Base-by-base conservation (phyloP, 1,284 basidiomycete species). In the Clitocybe nebularis region DNA sequence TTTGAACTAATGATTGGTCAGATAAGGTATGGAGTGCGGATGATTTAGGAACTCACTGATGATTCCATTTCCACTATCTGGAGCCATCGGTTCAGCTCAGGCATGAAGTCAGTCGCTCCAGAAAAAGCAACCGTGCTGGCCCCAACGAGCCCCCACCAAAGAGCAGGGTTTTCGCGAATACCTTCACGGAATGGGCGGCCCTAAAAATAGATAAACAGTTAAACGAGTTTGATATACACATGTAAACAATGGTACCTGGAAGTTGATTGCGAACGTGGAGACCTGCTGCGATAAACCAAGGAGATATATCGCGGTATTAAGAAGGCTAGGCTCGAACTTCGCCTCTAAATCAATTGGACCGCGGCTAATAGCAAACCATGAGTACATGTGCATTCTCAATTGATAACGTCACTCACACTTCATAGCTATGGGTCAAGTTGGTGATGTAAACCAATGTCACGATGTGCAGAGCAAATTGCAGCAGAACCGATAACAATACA, bases 141-240 rank as follows among this genome's bases (percentile, higher is more conserved):
- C 14, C 86, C 89, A 32, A 95, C 70, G 8, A 97, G 79, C 29
- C 93, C 93, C 69, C 84, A 96, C 64, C 81, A 95, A n/a, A 97
- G 64, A 3, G 91, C 87, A 9, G 84, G 71, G 63, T 97, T 97
- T 66, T 97, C 93, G 2, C 89, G 76, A 58, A 97, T 95, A 33
- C 91, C 91, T 66, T 97, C 93, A 32, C 93, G 84, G 84, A 96
- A 97, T 0, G 94, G 93, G 28, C 93, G 86, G 5, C 93, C 94
- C 77, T 88, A 51, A 2, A 39, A 38, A 40, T 36, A 29, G 36
- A 23, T n/a, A 21, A 22, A 42, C 19, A n/a, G n/a, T n/a, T n/a
- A n/a, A n/a, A n/a, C n/a, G n/a, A n/a, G n/a, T n/a, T n/a, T n/a
- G n/a, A n/a, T n/a, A n/a, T n/a, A n/a, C n/a, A n/a, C 4, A 36